Evolutionary conservation across 1,284 basidiomycete species (phyloP), one percentile per base, ranked within the genome.

Genomic region (Ustilago vetiveriae): DNA sequence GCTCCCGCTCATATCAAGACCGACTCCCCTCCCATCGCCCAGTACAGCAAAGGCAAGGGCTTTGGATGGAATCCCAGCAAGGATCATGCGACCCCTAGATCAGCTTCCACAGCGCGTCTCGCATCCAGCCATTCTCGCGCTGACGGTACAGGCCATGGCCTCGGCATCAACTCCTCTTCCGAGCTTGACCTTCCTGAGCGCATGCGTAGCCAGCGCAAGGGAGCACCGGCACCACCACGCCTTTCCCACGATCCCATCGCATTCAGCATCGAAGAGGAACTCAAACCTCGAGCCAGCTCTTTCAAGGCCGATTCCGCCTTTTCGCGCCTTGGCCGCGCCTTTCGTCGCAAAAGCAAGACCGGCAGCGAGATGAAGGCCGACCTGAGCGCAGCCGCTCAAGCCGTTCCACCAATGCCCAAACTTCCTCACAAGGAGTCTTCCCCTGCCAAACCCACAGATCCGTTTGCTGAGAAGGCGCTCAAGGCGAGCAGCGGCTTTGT

Each of bases 261-360:
- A 8, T 50, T 69, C 47, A 60, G 60, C 41, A 60, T 70, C 41
- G 60, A 54, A 24, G 60, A 64, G 7, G 67, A 70, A 42, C 41
- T 65, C 36, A 27, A 23, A 40, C 51, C 52, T 14, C 38, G 26
- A 14, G 13, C 47, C 11, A 36, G 22, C 19, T 14, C 29, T n/a
- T 22, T 38, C 30, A 64, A 53, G n/a, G 41, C 14, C 24, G 53
- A 64, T 16, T 65, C 67, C 11, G 67, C 67, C 24, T 65, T 70
- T 47, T 43, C 67, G 10, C 56, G 60, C 4, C 46, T 70, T 6
- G 65, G 65, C 23, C 58, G 65, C 26, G 65, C 65, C 19, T 65
- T 70, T 23, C 60, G 67, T 17, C 67, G 67, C 41, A 70, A 65
- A 46, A 65, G 60, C 60, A 70, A 70, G 41, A 53, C 60, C 10